Base-by-base conservation (phyloP, 1,139 yeast genomes). In the Magnusiomyces fungicola region DNA sequence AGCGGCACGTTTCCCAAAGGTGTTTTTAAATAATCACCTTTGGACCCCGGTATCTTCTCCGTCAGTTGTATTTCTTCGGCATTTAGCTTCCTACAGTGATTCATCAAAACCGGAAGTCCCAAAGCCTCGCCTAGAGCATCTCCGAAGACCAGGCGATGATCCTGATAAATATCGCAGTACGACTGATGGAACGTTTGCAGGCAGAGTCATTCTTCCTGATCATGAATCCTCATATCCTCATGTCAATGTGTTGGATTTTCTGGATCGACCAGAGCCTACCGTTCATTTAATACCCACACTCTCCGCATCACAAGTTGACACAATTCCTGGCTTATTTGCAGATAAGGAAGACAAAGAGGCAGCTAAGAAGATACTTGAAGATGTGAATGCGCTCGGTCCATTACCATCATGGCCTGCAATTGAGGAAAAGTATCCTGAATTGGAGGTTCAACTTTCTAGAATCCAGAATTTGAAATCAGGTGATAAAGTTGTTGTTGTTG, bases 401-500 rank as follows among this genome's bases (percentile, higher is more conserved):
- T 45, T 40, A 22, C 43, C 43, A 16, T n/a, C 43, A 25, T 40
- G 53, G 53, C 30, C 25, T 9, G 46, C 41, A 14, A 23, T 50
- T 23, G 23, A 33, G 18, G 16, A 27, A 3, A 22, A 38, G 45
- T 25, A 56, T 24, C 45, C 53, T 4, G 57, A 57, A 18, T 46
- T 64, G 55, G 70, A 62, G 50, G 48, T 57, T 9, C 41, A 48
- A 43, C 42, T 61, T 48, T 47, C 65, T 50, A 24, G 67, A 50
- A 50, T 67, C 18, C 60, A 58, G 33, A 57, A 62, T 27, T 46
- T 68, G 32, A 48, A 56, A 18, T 36, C 50, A 2, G 61, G 62
- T 12, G 66, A 62, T 14, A 55, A 57, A 14, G 52, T 68, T 27
- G 58, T 59, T 1, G 61, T 90, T 0, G 63, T 88, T 2, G 98